These are phyloP conservation scores for Stramenopiles sp. DNA, from an alignment of 352 stramenopile species.

Conservation along the genomic window DNA sequence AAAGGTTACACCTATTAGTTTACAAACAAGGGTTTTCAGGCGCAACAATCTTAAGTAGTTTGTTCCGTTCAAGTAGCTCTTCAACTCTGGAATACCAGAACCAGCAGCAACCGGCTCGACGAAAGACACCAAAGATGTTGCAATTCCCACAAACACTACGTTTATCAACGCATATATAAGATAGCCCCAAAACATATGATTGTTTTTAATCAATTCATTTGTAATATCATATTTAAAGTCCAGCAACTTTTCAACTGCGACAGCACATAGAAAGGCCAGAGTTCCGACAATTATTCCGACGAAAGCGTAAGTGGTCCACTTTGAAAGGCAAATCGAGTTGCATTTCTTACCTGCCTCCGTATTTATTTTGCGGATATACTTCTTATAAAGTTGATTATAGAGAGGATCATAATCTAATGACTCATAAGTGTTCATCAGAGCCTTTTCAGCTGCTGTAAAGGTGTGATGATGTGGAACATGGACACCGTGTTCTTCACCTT, in stretches of 20 bases:
- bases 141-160: constrained; percentile 67
- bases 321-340: neutral
- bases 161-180: constrained; percentile 69
- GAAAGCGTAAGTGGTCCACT: neutral
- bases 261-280: neutral
- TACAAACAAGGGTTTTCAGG: constrained; percentile 84
- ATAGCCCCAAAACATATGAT: constrained; percentile 29
- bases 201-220: neutral
- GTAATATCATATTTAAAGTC: neutral
- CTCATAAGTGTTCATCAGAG: neutral
- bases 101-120: constrained; percentile 78
- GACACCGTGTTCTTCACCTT: neutral
- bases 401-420: neutral
- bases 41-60: constrained; percentile 84
- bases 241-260: neutral
- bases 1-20: constrained; percentile 70
- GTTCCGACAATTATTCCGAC: neutral
- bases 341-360: neutral
- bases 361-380: neutral
- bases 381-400: neutral
- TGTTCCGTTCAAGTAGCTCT: constrained; percentile 92
- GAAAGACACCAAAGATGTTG: constrained; percentile 67
- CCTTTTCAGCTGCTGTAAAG: neutral
- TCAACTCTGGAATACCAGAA: constrained; percentile 92
- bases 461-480: neutral